Percentiles rank a stretch among this genome's conserved stretches.
These are phyloP conservation scores for Sclerotinia nivalis DNA, from an alignment of 2,329 filamentous ascomycete genomes.

Conservation along the genomic window DNA sequence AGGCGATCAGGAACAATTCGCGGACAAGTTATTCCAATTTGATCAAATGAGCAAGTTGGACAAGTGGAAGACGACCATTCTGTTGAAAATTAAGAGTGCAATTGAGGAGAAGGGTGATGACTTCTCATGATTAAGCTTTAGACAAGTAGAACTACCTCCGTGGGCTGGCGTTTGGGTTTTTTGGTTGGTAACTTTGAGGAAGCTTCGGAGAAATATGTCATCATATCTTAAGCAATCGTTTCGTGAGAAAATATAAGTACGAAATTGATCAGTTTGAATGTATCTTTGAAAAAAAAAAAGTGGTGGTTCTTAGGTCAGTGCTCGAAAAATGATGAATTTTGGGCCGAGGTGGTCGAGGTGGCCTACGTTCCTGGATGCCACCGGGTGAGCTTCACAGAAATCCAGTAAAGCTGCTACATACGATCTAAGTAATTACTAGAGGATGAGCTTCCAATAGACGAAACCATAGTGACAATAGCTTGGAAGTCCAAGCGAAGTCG, in stretches of 20 bases:
- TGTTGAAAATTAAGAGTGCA: constrained; percentile 78
- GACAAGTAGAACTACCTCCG: background rate
- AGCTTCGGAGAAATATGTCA: constrained; percentile 11
- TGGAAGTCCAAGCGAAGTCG: too few species aligned
- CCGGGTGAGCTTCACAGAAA: background rate
- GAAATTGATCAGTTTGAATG: background rate
- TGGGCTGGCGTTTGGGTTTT: constrained; percentile 20
- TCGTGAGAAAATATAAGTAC: background rate
- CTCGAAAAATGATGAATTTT: background rate
- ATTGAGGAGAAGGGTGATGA: constrained; percentile 74
- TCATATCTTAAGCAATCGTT: background rate
- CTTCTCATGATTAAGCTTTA: constrained; percentile 54
- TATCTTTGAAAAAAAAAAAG: background rate
- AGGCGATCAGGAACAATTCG: constrained; percentile 78
- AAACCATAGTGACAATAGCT: too few species aligned
- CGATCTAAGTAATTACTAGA: too few species aligned
- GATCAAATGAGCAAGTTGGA: constrained; percentile 93
- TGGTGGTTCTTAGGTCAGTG: background rate
- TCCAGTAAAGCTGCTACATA: too few species aligned
- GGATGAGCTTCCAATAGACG: too few species aligned
- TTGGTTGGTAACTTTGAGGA: constrained; percentile 7
- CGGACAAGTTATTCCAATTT: constrained; percentile 83
- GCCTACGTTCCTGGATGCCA: background rate
- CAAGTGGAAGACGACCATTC: constrained; percentile 91
- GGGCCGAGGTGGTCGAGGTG: too few species aligned